A percentile compares a stretch with the other conserved stretches of the same genome.
phyloP scores from a whole-genome alignment of 306 rosid species.

The Dryas octopetala region DNA sequence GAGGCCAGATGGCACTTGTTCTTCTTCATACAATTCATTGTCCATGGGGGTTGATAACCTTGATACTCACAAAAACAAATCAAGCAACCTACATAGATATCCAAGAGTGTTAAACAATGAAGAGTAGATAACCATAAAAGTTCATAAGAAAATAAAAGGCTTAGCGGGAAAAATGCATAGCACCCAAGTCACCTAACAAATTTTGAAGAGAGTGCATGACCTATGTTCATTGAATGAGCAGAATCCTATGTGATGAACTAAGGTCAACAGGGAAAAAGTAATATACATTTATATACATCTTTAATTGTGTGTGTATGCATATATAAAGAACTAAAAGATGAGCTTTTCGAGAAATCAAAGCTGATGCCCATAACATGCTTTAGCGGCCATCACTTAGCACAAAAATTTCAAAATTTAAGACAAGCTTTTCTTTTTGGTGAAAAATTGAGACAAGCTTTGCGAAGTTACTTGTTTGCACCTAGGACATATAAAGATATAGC shows the following conservation, averaged over 20 bases:
- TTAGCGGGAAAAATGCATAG: neutral
- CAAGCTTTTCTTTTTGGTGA: neutral
- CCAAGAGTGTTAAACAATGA: conserved; percentile 19
- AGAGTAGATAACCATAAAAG: conserved; percentile 22
- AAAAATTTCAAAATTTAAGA: neutral
- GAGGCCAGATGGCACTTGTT: conserved; percentile 39
- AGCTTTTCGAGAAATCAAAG: neutral
- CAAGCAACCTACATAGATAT: conserved; percentile 40
- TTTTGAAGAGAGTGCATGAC: too few species aligned
- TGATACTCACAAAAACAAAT: conserved; percentile 27
- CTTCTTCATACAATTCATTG: conserved; percentile 36
- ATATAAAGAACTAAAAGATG: neutral
- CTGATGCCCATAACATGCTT: neutral
- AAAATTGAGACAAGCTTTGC: neutral
- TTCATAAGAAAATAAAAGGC: neutral
- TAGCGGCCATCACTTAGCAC: neutral
- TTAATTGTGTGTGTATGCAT: neutral
- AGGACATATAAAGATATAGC: neutral
- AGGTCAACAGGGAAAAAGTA: neutral
- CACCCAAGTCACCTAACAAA: neutral
- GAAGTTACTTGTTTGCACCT: neutral
- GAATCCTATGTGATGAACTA: neutral
- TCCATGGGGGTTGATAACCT: conserved; percentile 54
- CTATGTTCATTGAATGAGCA: too few species aligned
- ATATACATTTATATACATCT: neutral